Conservation (phyloP, 805 yeast genomes). For the Candida xiaguanensis region DNA sequence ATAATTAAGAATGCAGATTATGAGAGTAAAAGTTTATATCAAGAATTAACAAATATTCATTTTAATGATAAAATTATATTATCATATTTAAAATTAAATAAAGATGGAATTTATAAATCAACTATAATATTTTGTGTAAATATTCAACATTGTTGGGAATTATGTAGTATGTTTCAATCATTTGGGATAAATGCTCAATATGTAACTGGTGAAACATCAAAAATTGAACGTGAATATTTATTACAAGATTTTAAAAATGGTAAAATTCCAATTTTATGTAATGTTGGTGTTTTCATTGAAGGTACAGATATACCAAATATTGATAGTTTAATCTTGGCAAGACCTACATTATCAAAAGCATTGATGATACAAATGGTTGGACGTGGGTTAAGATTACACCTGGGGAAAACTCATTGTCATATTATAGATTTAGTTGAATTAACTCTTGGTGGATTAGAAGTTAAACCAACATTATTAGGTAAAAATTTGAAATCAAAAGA, state of each 20-base stretch:
- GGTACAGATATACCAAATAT: constrained; percentile 93
- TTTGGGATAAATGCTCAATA: constrained; percentile 67
- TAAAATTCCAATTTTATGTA: constrained; percentile 66
- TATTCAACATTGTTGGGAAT: constrained; percentile 56
- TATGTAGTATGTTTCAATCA: constrained; percentile 50
- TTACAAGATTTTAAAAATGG: constrained; percentile 61
- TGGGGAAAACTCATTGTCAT: constrained; percentile 63
- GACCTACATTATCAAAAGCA: constrained; percentile 77
- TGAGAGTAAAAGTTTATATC: constrained; percentile 45
- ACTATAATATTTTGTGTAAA: constrained; percentile 79
- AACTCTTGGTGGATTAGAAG: constrained; percentile 46
- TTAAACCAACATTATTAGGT: constrained; percentile 50
- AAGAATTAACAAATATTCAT: constrained; percentile 50
- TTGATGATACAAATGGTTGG: constrained; percentile 87
- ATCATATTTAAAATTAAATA: constrained; percentile 37
- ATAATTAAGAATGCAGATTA: constrained; percentile 48
- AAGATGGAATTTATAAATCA: constrained; percentile 44
- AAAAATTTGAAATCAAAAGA: constrained; percentile 14
- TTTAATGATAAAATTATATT: constrained; percentile 58
- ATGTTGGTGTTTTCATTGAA: constrained; percentile 88
- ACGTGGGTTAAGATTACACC: constrained; percentile 69
- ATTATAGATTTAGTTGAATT: constrained; percentile 76
- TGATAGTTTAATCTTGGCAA: constrained; percentile 70
- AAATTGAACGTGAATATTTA: constrained; percentile 46
- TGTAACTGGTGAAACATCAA: constrained; percentile 65